phyloP scores from a whole-genome alignment of 73 alveolate species.

The Paramecium sexaurelia region DNA sequence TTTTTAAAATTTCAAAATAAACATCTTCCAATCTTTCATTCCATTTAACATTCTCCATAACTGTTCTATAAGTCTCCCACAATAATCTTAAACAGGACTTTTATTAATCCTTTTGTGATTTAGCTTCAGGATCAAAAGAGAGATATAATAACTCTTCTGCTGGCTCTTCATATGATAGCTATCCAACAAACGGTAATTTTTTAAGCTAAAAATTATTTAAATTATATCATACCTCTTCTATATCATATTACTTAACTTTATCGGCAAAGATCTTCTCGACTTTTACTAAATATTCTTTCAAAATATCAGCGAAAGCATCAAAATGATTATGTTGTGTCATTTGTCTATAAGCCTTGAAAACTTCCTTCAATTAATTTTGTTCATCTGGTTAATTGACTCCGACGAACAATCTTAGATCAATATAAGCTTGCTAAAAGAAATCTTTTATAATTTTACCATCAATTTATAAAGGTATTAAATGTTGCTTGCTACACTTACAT shows the following conservation, averaged over 20 bases:
- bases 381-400: conserved; percentile 39
- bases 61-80: conserved; percentile 49
- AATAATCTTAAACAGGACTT: conserved; percentile 13
- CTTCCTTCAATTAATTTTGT: conserved; percentile 37
- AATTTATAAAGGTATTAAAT: conserved; percentile 20
- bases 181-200: conserved; percentile 46
- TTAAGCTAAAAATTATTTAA: not conserved
- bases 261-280: conserved; percentile 32
- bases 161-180: conserved; percentile 37
- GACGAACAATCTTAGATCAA: conserved; percentile 18
- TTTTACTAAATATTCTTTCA: not conserved
- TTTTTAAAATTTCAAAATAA: conserved; percentile 36
- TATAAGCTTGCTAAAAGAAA: conserved; percentile 14
- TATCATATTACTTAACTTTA: conserved; percentile 3
- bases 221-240: not conserved
- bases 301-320: conserved; percentile 11
- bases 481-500: conserved; percentile 39
- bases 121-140: conserved; percentile 52
- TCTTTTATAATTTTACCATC: not conserved
- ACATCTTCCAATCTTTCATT: conserved; percentile 49
- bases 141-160: conserved; percentile 39
- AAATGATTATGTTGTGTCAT: conserved; percentile 44
- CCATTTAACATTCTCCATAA: conserved; percentile 59
- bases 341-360: conserved; percentile 22
- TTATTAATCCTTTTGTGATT: not conserved